phyloP scores from a whole-genome alignment of 495 filamentous ascomycete species.

The Penicillium bovifimosum region DNA sequence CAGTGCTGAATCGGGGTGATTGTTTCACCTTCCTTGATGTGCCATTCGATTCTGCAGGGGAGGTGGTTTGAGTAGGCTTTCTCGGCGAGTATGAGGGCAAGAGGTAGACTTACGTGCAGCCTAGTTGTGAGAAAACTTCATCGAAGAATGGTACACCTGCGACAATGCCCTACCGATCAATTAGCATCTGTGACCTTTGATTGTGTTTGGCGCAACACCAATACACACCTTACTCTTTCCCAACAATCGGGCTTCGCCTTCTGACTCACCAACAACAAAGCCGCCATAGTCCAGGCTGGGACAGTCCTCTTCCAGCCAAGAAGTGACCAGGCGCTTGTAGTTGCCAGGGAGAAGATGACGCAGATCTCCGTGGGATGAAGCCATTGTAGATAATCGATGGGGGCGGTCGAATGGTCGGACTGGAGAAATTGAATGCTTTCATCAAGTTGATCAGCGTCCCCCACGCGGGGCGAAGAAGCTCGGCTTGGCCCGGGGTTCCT shows the following conservation, averaged over 20 bases:
- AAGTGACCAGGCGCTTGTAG: conserved; percentile 72
- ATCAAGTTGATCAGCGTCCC: conserved; percentile 9
- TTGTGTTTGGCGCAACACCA: not conserved
- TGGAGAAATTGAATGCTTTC: not conserved
- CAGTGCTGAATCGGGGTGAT: conserved; percentile 53
- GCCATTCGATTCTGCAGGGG: conserved; percentile 69
- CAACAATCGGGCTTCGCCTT: conserved; percentile 73
- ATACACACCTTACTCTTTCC: conserved; percentile 66
- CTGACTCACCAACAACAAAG: conserved; percentile 83
- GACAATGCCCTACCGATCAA: conserved; percentile 57
- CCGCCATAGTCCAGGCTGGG: conserved; percentile 96
- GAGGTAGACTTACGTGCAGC: conserved; percentile 57
- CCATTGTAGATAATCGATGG: conserved; percentile 32
- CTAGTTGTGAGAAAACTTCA: conserved; percentile 85
- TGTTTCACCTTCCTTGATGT: conserved; percentile 65
- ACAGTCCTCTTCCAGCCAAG: conserved; percentile 92
- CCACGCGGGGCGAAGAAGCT: conserved; percentile 18
- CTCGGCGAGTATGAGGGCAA: not conserved
- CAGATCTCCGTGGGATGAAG: conserved; percentile 64
- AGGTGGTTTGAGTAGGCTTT: not conserved
- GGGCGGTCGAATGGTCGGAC: not conserved
- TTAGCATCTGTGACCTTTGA: not conserved
- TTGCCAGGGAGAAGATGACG: conserved; percentile 77
- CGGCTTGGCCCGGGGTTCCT: not conserved
- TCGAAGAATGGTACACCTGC: conserved; percentile 94